Evolutionary conservation across 352 stramenopile species (phyloP), one percentile per base, ranked within the genome.

Genomic region (Phytophthora sansomeana): DNA sequence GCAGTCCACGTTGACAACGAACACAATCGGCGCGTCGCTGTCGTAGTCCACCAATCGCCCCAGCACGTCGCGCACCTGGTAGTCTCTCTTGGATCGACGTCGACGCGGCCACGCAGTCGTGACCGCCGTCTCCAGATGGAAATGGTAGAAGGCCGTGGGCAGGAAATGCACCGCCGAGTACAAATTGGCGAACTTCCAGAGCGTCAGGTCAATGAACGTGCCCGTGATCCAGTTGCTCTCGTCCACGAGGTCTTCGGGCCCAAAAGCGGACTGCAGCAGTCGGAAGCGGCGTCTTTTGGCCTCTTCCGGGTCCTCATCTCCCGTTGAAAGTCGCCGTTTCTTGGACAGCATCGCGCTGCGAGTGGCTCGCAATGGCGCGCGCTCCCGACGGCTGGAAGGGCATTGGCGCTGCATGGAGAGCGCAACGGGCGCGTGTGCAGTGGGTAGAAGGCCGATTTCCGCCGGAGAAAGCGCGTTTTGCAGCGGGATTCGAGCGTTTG

Each of bases 161-260:
- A 97, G 70, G 60, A 96, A 97, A 54, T 89, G 75, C 42, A 92
- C 84, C 1, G 59, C 42, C 8, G 74, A 67, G 61, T 97, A 97
- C 67, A 79, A 67, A 8, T 68, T 80, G 42, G 89, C 89, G 47
- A 97, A 85, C 24, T 91, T 76, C 72, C 83, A 92, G 19, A 96
- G 77, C 67, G 95, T 81, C 42, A 96, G 59, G 60, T 96, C 87
- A 60, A 97, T 96, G 29, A 97, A 61, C 30, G 85, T 87, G 33
- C 84, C 78, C 35, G 79, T 95, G 58, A 97, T 77, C 90, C 90
- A 97, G 53, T 76, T 93, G 28, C 84, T 82, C 19, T 93, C 89
- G 67, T 86, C 78, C 28, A 97, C 74, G 29, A 58, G 64, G 33
- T 95, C 83, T 43, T 93, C 85, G 16, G 68, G 62, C 16, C 68